phyloP scores from a whole-genome alignment of 2,329 filamentous ascomycete species.

The Anisogramma anomala region DNA sequence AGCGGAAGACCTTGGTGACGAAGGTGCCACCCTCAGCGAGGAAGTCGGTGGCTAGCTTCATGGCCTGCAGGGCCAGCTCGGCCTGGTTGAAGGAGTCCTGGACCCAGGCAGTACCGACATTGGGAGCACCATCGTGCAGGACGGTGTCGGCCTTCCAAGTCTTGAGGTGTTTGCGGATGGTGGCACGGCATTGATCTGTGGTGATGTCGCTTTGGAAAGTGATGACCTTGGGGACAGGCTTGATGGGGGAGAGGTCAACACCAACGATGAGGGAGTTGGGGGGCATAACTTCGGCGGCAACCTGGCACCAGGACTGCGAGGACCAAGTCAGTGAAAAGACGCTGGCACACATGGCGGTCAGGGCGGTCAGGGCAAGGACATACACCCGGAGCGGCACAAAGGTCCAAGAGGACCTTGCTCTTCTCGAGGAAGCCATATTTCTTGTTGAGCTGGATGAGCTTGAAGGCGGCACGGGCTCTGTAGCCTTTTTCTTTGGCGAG shows the following conservation, averaged over 20 bases:
- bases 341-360: not conserved
- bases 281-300: slow-evolving; percentile 92
- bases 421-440: slow-evolving; percentile 98
- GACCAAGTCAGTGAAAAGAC: slow-evolving; percentile 1
- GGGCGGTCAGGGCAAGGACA: no score
- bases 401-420: slow-evolving; percentile 90
- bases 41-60: slow-evolving; percentile 93
- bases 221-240: slow-evolving; percentile 85
- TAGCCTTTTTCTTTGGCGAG: slow-evolving; percentile 98
- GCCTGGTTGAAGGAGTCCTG: slow-evolving; percentile 98
- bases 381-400: slow-evolving; percentile 91
- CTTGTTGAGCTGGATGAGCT: slow-evolving; percentile 96
- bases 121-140: slow-evolving; percentile 91
- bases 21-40: slow-evolving; percentile 81
- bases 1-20: slow-evolving; percentile 94
- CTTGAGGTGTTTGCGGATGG: slow-evolving; percentile 80
- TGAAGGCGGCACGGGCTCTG: slow-evolving; percentile 89
- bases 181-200: slow-evolving; percentile 87
- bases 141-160: slow-evolving; percentile 95
- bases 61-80: slow-evolving; percentile 75
- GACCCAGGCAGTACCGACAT: slow-evolving; percentile 95
- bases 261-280: slow-evolving; percentile 80
- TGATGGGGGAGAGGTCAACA: slow-evolving; percentile 90
- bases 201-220: slow-evolving; percentile 98
- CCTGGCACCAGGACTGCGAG: slow-evolving; percentile 82